Percentiles rank a stretch among this genome's conserved stretches.
These are phyloP conservation scores for Sicyos edulis DNA, from an alignment of 306 rosid species.

Conservation along the genomic window DNA sequence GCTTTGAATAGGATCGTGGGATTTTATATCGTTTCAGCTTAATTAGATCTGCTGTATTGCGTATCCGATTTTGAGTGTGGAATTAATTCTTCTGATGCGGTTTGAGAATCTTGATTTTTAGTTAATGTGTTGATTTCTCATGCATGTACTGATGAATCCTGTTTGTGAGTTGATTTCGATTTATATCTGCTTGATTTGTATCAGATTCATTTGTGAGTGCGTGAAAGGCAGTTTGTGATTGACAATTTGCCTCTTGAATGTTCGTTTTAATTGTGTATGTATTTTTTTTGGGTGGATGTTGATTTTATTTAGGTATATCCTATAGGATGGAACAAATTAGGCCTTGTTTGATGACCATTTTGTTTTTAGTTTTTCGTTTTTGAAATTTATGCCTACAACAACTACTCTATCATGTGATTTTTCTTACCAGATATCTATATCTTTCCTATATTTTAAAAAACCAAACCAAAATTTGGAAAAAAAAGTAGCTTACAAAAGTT, in stretches of 20 bases:
- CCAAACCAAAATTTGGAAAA: no score
- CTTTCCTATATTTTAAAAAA: no score
- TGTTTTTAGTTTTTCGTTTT: no score
- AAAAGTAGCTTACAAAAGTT: no score
- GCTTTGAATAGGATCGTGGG: slow-evolving; percentile 4
- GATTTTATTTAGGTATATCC: background rate
- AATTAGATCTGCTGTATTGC: slow-evolving; percentile 5
- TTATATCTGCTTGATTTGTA: background rate
- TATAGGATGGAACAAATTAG: background rate
- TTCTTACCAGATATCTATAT: no score
- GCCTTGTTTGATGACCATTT: no score
- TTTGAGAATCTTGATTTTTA: background rate
- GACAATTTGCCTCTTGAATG: background rate
- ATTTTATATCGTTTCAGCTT: background rate
- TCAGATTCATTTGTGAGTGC: background rate
- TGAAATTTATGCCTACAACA: no score
- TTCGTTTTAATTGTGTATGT: background rate
- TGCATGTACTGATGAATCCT: slow-evolving; percentile 14
- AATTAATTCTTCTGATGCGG: background rate
- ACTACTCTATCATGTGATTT: no score
- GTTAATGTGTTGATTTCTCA: background rate
- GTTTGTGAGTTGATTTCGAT: background rate
- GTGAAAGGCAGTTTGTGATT: background rate
- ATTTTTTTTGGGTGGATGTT: background rate
- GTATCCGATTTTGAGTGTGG: background rate